Evolutionary conservation across 768 basidiomycete genomes (phyloP), one percentile per base, ranked within the genome.

Genomic region (Boletus sp.): DNA sequence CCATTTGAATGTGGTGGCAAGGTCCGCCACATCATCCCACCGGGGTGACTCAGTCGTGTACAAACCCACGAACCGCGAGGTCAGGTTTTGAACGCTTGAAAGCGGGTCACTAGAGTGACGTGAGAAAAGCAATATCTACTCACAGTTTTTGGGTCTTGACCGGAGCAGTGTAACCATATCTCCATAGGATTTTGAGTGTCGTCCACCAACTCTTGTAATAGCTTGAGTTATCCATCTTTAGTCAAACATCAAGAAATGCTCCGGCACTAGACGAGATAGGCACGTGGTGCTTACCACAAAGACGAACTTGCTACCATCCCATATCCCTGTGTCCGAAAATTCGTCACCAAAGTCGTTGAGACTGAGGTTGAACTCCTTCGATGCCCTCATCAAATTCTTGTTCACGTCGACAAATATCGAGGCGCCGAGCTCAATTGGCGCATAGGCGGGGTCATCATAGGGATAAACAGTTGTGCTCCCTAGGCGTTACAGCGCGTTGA

Each of bases 361-460:
- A 3, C 80, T 82, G 21, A 95, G 76, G 57, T 87, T 85, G 70
- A 93, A 94, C 50, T 90, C 90, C 35, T 87, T 77, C 0, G 84
- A 80, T 3, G 94, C 95, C 51, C 91, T 83, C 75, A 77, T 74
- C 50, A 87, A 50, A 65, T 87, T 85, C 65, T 75, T 84, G 74
- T 97, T 93, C 5, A 77, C 80, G 51, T 79, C 60, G 13, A 95
- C 87, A 64, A 95, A 97, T 52, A 95, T 87, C n/a, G 85, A 87
- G 0, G 87, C 95, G 0, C 94, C 95, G 1, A 95, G 76, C 64
- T 97, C 95, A 25, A 91, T 71, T 23, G 85, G 82, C 25, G 78
- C 77, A 17, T 87, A 75, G 42, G 72, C 77, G 5, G 72, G 67
- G 58, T 85, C 79, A 46, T 72, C 72, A 67, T 93, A 84, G 6